Conservation (phyloP, 2,329 filamentous ascomycete genomes). For the Phaeoacremonium minimum region DNA sequence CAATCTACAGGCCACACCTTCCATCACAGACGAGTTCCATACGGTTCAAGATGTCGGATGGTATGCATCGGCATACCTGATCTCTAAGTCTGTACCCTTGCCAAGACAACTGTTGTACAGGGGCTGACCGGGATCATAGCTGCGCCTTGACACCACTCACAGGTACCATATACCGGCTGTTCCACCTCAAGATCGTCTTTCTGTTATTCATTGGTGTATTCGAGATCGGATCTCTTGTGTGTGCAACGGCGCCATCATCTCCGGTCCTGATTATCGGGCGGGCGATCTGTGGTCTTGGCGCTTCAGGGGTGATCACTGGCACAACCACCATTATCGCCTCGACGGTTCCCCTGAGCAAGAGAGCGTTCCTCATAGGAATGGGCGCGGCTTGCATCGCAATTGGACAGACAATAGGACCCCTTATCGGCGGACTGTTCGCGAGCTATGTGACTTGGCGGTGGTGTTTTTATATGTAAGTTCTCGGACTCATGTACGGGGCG, state of each 20-base stretch:
- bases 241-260: not conserved
- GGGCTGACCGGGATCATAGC: not conserved
- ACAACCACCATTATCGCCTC: not conserved
- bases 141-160: not conserved
- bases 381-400: not conserved
- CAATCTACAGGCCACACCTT: not conserved
- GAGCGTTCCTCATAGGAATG: not conserved
- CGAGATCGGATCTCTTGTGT: constrained; percentile 2
- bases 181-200: not conserved
- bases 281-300: not conserved
- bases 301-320: not conserved
- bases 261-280: not conserved
- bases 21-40: not conserved
- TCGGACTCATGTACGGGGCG: too few species aligned
- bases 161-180: not conserved
- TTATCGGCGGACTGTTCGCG: not conserved
- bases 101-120: not conserved
- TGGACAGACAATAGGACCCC: not conserved
- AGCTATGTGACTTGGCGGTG: not conserved
- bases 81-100: not conserved
- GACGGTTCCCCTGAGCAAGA: not conserved
- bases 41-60: not conserved
- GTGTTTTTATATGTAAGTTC: constrained; percentile 2
- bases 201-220: constrained; percentile 2
- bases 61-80: not conserved